Base-by-base conservation (phyloP, 2,329 filamentous ascomycete species). In the Pseudocercospora ulei region DNA sequence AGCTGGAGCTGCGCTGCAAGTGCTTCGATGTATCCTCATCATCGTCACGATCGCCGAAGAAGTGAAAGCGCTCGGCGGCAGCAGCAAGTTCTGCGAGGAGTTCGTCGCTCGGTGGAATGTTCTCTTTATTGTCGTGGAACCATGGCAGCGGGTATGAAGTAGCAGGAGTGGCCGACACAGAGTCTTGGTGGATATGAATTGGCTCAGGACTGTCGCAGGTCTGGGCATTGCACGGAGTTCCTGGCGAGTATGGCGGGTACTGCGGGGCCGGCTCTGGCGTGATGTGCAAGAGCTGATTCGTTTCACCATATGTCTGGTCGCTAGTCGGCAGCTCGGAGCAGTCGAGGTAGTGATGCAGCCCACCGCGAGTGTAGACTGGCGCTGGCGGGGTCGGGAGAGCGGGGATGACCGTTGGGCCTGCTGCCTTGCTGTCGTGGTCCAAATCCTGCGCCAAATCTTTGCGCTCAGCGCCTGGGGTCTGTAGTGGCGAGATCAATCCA, bases 221-320 rank as follows among this genome's bases (percentile, higher is more conserved):
- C 8, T 13, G 13, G 22, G 39, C 35, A 20, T 39, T 28, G 22
- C 41, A 44, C 5, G 33, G 26, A 7, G 24, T 13, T 9, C 24
- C 17, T 7, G 28, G 26, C 3, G 18, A 13, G 13, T 38, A 38
- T 5, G 35, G 40, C 23, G 24, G 25, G 14, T 19, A 22, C 29
- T 31, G 13, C 3, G 22, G 17, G 7, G 28, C 23, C 16, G 7
- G 14, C 22, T 39, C 38, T 4, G 50, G 46, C 3, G 49, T 53
- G 27, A 54, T 48, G 7, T 45, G 39, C 8, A 58, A 50, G 7
- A 58, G 47, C 22, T 53, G 44, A 18, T 49, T 48, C 3, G 56
- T 59, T 7, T 52, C 47, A 7, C 55, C 55, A 29, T 59, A 59
- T 3, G 55, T 57, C 34, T 50, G 54, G 3, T 58, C 53, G 31